Conservation (phyloP, 108 stramenopile species). For the Nitzschia sp. region DNA sequence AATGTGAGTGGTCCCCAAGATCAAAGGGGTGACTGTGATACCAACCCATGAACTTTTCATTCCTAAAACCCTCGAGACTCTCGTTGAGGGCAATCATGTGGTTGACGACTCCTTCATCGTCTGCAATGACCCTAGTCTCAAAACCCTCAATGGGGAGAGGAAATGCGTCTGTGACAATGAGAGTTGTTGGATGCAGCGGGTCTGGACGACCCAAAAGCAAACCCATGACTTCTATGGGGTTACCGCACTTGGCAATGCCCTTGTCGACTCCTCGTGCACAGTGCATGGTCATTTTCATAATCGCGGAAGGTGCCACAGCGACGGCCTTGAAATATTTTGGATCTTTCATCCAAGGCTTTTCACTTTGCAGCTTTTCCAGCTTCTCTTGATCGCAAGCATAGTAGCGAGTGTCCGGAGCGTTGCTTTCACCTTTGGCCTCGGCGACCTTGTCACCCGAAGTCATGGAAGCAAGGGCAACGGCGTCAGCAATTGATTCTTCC, state of each 20-base stretch:
- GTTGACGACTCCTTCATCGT: constrained; percentile 91
- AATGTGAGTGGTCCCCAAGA: constrained; percentile 83
- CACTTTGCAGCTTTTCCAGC: constrained; percentile 46
- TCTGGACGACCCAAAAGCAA: constrained; percentile 84
- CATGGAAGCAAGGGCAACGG: neutral
- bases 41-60: constrained; percentile 94
- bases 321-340: constrained; percentile 63
- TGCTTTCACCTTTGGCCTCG: neutral
- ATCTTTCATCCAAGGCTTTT: constrained; percentile 69
- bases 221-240: constrained; percentile 96
- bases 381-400: constrained; percentile 47
- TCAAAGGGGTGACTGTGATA: constrained; percentile 99
- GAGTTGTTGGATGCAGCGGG: constrained; percentile 54
- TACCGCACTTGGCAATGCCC: constrained; percentile 89
- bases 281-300: constrained; percentile 92
- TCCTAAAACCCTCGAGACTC: constrained; percentile 83
- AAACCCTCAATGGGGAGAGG: constrained; percentile 97
- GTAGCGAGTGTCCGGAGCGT: constrained; percentile 37
- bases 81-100: constrained; percentile 98
- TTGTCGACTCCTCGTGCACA: constrained; percentile 96
- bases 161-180: constrained; percentile 94
- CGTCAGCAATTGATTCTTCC: neutral
- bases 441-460: neutral
- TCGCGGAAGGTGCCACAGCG: constrained; percentile 67
- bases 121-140: constrained; percentile 94